Evolutionary conservation across 805 yeast species (phyloP).

Genomic region (Grigorovia jiainica): DNA sequence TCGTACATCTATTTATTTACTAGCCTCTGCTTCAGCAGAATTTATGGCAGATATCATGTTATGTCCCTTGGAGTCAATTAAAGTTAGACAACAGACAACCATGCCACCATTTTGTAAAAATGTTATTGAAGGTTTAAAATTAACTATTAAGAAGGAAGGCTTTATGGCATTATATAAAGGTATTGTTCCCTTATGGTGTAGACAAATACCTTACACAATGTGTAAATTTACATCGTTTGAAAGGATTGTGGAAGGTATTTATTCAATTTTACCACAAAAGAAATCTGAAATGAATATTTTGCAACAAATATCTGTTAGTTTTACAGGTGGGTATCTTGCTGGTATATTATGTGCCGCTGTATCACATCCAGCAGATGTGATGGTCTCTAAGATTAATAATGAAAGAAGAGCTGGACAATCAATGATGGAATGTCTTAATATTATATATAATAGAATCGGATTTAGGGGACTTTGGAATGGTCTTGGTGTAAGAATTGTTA

Average conservation of each 20-base stretch:
- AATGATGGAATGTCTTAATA: constrained; percentile 49
- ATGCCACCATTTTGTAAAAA: constrained; percentile 72
- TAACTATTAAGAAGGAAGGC: constrained; percentile 61
- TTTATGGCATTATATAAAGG: constrained; percentile 77
- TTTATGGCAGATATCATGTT: constrained; percentile 81
- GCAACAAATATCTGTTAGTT: constrained; percentile 90
- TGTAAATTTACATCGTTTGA: constrained; percentile 94
- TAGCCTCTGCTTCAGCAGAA: constrained; percentile 90
- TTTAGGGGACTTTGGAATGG: constrained; percentile 94
- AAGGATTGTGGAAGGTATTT: constrained; percentile 75
- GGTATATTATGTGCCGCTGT: constrained; percentile 95
- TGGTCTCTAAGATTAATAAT: constrained; percentile 87
- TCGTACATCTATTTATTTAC: constrained; percentile 65
- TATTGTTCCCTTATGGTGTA: constrained; percentile 82
- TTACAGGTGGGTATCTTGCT: constrained; percentile 92
- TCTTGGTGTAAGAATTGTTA: constrained; percentile 82
- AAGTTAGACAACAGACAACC: constrained; percentile 89
- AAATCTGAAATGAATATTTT: constrained; percentile 59
- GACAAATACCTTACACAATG: constrained; percentile 99
- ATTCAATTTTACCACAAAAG: constrained; percentile 60
- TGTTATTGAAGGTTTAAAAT: constrained; percentile 56
- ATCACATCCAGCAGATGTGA: constrained; percentile 98
- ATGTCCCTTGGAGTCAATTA: constrained; percentile 93
- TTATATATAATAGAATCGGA: constrained; percentile 79
- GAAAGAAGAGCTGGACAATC: constrained; percentile 57